These are phyloP conservation scores for Collybiopsis confluens DNA, from an alignment of 768 basidiomycete species.

Conservation along the genomic window DNA sequence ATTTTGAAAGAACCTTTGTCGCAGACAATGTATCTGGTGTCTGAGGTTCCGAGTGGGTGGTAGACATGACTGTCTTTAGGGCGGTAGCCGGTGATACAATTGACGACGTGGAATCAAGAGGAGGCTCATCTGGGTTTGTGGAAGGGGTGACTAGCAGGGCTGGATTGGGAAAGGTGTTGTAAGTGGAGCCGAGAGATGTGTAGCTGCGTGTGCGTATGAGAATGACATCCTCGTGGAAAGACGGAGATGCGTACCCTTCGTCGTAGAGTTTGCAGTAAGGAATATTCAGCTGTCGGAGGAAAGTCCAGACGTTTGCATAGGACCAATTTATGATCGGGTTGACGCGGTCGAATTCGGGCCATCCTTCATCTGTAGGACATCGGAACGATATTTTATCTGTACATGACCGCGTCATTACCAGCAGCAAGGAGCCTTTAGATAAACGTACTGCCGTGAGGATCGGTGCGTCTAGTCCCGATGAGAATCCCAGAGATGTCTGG, in stretches of 20 bases:
- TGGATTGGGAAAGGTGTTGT: slow-evolving; percentile 93
- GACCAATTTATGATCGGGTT: slow-evolving; percentile 97
- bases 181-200: slow-evolving; percentile 93
- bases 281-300: slow-evolving; percentile 67
- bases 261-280: slow-evolving; percentile 91
- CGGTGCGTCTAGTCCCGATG: slow-evolving; percentile 82
- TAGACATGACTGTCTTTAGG: slow-evolving; percentile 25
- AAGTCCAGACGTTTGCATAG: slow-evolving; percentile 87
- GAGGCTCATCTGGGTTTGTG: neutral
- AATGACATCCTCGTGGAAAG: slow-evolving; percentile 1
- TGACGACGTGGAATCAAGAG: slow-evolving; percentile 4
- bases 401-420: neutral
- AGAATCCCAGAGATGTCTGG: slow-evolving; percentile 76
- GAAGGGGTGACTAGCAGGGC: slow-evolving; percentile 47
- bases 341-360: slow-evolving; percentile 87
- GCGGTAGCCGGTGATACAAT: slow-evolving; percentile 20
- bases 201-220: slow-evolving; percentile 49
- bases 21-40: slow-evolving; percentile 13
- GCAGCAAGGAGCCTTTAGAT: neutral
- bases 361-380: slow-evolving; percentile 81
- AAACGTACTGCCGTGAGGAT: slow-evolving; percentile 88
- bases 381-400: slow-evolving; percentile 67
- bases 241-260: slow-evolving; percentile 58
- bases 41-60: slow-evolving; percentile 15
- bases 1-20: slow-evolving; percentile 14